phyloP scores from a whole-genome alignment of 2,329 filamentous ascomycete species.

The Ophiostoma piceae region DNA sequence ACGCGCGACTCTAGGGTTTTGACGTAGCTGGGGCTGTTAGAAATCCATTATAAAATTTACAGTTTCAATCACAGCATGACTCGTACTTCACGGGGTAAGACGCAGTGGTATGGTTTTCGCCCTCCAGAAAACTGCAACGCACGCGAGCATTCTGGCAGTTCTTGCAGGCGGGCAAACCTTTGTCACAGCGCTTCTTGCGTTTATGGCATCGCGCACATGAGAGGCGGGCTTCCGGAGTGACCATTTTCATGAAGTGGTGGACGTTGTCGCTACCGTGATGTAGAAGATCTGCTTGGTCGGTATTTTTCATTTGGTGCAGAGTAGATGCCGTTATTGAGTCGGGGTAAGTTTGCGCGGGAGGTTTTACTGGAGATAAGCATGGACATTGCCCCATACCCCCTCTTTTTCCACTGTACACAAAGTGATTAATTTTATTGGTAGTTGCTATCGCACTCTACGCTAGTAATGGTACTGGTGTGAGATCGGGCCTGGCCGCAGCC shows the following conservation, averaged over 20 bases:
- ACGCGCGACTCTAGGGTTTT: slow-evolving; percentile 20
- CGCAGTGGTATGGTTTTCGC: slow-evolving; percentile 35
- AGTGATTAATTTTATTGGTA: slow-evolving; percentile 2
- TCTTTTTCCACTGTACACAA: background rate
- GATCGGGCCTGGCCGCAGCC: too few relatives aligned
- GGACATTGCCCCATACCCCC: background rate
- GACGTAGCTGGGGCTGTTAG: slow-evolving; percentile 17
- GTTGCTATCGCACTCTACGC: too few relatives aligned
- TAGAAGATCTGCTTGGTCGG: background rate
- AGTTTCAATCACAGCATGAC: slow-evolving; percentile 23
- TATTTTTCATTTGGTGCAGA: background rate
- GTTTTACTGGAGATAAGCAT: slow-evolving; percentile 9
- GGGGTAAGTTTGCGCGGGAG: background rate
- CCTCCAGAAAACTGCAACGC: slow-evolving; percentile 39
- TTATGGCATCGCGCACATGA: slow-evolving; percentile 35
- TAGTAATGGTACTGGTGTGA: too few relatives aligned
- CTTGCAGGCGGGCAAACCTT: slow-evolving; percentile 37
- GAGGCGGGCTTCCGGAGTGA: slow-evolving; percentile 22
- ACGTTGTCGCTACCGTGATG: background rate
- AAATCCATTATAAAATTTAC: background rate
- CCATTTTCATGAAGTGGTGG: slow-evolving; percentile 6
- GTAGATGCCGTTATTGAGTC: background rate
- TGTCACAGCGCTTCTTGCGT: slow-evolving; percentile 42
- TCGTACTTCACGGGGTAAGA: slow-evolving; percentile 39
- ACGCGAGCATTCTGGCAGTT: slow-evolving; percentile 38